phyloP scores from a whole-genome alignment of 495 filamentous ascomycete genomes.

The Penicillium bovifimosum region DNA sequence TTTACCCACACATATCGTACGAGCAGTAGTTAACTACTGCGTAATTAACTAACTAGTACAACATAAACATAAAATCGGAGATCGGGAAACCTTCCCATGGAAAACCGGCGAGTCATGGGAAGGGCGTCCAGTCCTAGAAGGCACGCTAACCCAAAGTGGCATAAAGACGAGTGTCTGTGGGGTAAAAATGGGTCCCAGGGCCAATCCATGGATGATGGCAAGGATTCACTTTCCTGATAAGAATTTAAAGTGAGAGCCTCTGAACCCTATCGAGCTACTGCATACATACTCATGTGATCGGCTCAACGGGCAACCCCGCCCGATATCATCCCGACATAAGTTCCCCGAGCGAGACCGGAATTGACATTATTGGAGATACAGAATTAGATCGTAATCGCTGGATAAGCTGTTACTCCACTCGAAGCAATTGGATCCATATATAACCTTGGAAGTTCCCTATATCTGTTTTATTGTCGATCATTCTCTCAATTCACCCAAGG shows the following conservation, averaged over 20 bases:
- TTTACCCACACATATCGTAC: too few relatives aligned
- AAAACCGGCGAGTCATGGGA: background rate
- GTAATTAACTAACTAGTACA: too few relatives aligned
- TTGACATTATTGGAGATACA: background rate
- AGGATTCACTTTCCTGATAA: background rate
- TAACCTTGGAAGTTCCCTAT: background rate
- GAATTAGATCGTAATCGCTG: background rate
- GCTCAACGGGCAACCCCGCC: constrained; percentile 1
- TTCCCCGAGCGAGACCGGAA: background rate
- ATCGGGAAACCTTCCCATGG: background rate
- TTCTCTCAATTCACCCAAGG: background rate
- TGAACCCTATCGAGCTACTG: background rate
- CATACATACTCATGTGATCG: constrained; percentile 1
- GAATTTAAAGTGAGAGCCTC: background rate
- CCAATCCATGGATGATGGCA: background rate
- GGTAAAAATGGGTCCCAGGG: background rate
- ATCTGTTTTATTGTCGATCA: background rate
- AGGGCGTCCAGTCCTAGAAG: background rate
- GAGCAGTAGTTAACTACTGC: too few relatives aligned
- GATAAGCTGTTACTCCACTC: background rate
- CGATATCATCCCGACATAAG: background rate
- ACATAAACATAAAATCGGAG: background rate
- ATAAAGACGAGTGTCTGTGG: background rate
- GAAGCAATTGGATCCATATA: background rate
- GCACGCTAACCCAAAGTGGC: background rate